A percentile compares a stretch with the other conserved stretches of the same genome.
These are phyloP conservation scores for Colletotrichum tofieldiae DNA, from an alignment of 2,329 filamentous ascomycete genomes.

Conservation along the genomic window DNA sequence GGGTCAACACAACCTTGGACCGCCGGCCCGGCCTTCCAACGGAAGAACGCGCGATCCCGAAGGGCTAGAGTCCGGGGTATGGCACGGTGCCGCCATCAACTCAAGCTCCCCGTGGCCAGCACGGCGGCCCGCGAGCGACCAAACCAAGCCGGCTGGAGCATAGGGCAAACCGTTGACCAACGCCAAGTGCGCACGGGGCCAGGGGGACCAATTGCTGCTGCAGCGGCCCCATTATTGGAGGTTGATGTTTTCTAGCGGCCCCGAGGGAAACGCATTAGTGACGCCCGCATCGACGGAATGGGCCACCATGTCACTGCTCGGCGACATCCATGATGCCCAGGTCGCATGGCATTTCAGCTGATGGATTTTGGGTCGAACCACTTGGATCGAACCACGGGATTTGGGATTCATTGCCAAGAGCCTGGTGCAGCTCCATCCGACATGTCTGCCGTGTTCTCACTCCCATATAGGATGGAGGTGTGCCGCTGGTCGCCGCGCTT, in stretches of 20 bases:
- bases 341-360: conserved; percentile 6
- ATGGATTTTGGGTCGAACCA: background rate
- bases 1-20: background rate
- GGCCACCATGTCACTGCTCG: conserved; percentile 15
- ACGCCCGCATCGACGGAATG: conserved; percentile 10
- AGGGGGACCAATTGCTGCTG: conserved; percentile 27
- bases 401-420: background rate
- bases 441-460: conserved; percentile 2
- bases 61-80: background rate
- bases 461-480: conserved; percentile 28
- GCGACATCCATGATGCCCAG: conserved; percentile 10
- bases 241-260: conserved; percentile 31
- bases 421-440: conserved; percentile 5
- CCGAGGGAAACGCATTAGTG: conserved; percentile 21
- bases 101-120: background rate
- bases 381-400: conserved; percentile 1
- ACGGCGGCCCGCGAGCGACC: background rate
- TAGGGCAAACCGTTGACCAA: conserved; percentile 15
- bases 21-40: conserved; percentile 4
- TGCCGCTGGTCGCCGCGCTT: background rate
- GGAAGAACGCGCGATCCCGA: background rate
- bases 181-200: conserved; percentile 27
- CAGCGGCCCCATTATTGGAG: conserved; percentile 16
- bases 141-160: conserved; percentile 7
- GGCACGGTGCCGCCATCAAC: background rate